These are phyloP conservation scores for Sugiyamaella qingdaonensis DNA, from an alignment of 805 yeast species.

Conservation along the genomic window DNA sequence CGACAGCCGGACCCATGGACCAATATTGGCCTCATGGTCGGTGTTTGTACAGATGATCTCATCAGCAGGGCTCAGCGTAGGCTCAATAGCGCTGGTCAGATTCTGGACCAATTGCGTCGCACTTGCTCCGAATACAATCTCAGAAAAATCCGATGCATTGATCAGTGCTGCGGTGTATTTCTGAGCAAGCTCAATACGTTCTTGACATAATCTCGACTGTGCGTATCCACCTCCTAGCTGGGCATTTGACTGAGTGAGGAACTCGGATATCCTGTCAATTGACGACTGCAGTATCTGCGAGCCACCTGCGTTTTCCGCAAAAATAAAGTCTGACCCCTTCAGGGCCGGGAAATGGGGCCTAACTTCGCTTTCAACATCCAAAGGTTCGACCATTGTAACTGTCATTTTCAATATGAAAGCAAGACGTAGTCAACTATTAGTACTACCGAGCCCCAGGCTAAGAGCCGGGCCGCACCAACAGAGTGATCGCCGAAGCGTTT, in stretches of 20 bases:
- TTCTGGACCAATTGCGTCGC: not conserved
- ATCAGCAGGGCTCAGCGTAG: not conserved
- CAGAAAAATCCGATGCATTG: not conserved
- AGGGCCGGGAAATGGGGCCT: not conserved
- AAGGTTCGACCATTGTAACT: not conserved
- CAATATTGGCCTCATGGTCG: not conserved
- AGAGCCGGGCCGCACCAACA: too few relatives aligned
- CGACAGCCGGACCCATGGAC: not conserved
- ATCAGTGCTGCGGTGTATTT: not conserved
- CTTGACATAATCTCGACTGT: not conserved
- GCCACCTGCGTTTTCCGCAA: not conserved
- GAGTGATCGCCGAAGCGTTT: too few relatives aligned
- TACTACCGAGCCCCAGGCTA: too few relatives aligned
- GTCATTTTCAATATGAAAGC: too few relatives aligned
- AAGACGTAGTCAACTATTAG: too few relatives aligned
- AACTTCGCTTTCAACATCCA: not conserved
- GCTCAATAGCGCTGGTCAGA: not conserved
- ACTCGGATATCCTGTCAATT: not conserved
- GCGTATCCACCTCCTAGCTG: not conserved
- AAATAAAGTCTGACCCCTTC: not conserved
- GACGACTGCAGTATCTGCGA: not conserved
- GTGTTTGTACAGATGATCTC: not conserved
- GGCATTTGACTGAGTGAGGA: not conserved
- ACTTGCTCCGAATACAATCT: not conserved
- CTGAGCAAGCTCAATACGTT: not conserved